Evolutionary conservation across 306 rosid genomes (phyloP), one percentile per base, ranked within the genome.

Genomic region (Medicago lupulina): DNA sequence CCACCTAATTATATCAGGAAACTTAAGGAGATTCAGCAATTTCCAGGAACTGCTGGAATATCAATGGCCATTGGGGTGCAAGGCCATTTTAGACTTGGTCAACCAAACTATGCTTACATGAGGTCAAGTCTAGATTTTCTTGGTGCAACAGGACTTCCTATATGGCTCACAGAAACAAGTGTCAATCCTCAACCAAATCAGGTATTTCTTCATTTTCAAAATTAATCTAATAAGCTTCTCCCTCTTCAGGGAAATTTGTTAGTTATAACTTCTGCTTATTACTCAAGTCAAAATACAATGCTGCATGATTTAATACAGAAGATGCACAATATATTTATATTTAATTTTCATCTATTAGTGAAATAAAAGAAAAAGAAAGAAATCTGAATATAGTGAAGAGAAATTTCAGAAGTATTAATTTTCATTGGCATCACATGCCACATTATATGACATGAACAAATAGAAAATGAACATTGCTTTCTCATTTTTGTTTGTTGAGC

Each of bases 81-180:
- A 83, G 87, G 91, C 25, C 88, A 74, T 70, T 91, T 91, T 59
- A n/a, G 12, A 40, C 6, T 43, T 34, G 85, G 85, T 13, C 82
- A 76, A 73, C 97, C 92, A 47, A 89, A 89, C 59, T 6, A 89
- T 34, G 84, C 87, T 68, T 86, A 87, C 85, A 91, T 91, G 91
- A 89, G 97, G 70, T 76, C 87, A 79, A 75, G 59, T 68, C 72
- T 89, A 44, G 92, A 89, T 80, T 28, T 71, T 68, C 85, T 91
- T 47, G 92, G 75, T 67, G 38, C 86, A 34, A 59, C 85, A 39
- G 81, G 82, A 65, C 71, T 83, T 47, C 91, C 97, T 70, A 78
- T 91, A 38, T 89, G 95, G 97, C 89, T 89, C 76, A 91, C 97
- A 12, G 97, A 91, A 88, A 86, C 84, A 14, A 74, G 75, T 69